Evolutionary conservation across 192 early-diverging fungal genomes (phyloP), one percentile per base, ranked within the genome.

Genomic region (Entomortierella beljakovae): DNA sequence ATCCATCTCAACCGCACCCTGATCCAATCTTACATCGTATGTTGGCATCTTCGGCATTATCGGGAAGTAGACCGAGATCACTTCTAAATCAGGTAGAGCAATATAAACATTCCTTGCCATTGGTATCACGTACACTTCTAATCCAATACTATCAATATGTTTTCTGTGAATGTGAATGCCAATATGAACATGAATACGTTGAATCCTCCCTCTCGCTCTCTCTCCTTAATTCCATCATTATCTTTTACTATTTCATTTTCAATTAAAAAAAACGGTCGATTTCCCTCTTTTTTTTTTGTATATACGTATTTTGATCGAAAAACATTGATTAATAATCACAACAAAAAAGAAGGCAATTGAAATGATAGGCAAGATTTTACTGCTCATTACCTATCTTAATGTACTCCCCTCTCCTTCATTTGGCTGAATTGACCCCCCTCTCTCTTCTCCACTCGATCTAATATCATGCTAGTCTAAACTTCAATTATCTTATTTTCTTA

Each of bases 11-110:
- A 26, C 68, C 75, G 0, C 75, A 79, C 29, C 75, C 75, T 37
- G 75, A 79, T 42, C 75, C 75, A 31, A 79, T 79, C 48, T 43
- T 79, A 7, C 75, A 79, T 35, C 37, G 75, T 33, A 79, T 79
- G 75, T 51, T 79, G 0, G 46, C 75, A 2, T 67, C 67, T 2
- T 59, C 75, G 0, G 38, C 75, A 6, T 28, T 70, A 29, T 31
- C 68, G 20, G 75, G 68, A 18, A 46, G 58, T 32, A 55, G 56
- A 33, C 75, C 75, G 25, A 42, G 61, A 55, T 79, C 75, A 13
- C 26, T 79, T 26, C 42, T 70, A 28, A 57, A 64, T 6, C 75
- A 79, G 75, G 75, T 79, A 79, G 2, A 60, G n/a, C 43, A 4
- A 35, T 23, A 20, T 37, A 5, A 26, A 4, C 6, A 13, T 18